Base-by-base conservation (phyloP, 768 basidiomycete species). In the Boletus sp. region DNA sequence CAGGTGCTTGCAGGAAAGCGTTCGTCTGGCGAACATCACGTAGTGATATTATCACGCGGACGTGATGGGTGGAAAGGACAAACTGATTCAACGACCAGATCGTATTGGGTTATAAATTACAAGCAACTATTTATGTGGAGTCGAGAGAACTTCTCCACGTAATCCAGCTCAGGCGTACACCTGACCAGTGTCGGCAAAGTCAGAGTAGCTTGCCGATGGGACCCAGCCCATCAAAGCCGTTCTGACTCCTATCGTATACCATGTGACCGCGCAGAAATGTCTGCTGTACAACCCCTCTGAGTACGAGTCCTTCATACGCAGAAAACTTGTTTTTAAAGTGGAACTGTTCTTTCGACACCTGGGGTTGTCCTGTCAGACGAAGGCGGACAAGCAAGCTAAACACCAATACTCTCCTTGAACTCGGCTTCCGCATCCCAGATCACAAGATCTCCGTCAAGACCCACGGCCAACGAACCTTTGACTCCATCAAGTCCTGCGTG, bases 251-350 rank as follows among this genome's bases (percentile, higher is more conserved):
- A 55, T 83, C 79, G 70, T 89, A 97, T 0, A 87, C 80, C 42
- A 88, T 68, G 17, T 67, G 61, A 2, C 93, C 95, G 5, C 93
- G 82, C n/a, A 98, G 74, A 68, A 82, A 90, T 0, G 91, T 93
- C 70, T 85, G 76, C 55, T 82, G 74, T 34, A 94, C 90, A n/a
- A 74, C 74, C 0, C 96, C 96, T 15, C 62, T 74, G 41, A 97
- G 77, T 17, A 64, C 76, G 63, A 82, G 74, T 5, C 93, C 94
- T 60, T 90, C 82, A 68, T 95, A 98, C 2, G 96, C 90, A 4
- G 91, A 90, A 19, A 97, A 65, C 71, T 94, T 95, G 74, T 98
- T 98, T 77, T 93, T 97, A 80, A 96, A 98, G 50, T 85, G 78
- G 13, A 98, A 75, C 13, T 71, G 64, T 9, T 88, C 85, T 64